Base-by-base conservation (phyloP, 805 yeast genomes). In the Metschnikowia peoriensis region DNA sequence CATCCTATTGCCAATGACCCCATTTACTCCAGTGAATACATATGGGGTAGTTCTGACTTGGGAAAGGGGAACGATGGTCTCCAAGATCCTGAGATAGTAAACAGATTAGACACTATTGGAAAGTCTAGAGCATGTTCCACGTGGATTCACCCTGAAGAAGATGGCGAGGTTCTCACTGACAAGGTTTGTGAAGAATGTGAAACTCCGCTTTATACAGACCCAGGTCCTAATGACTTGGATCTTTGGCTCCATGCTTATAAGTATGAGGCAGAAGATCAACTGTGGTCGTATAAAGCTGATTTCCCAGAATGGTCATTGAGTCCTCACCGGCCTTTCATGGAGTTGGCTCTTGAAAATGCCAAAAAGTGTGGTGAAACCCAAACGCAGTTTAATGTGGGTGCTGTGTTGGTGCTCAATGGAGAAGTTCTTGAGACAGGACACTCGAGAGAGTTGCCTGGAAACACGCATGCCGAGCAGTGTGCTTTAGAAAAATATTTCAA, bases 381-480 rank as follows among this genome's bases (percentile, higher is more conserved):
- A 35, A 88, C 96, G 0, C 97, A 96, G 22, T 93, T 88, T 66
- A 84, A 92, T 57, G 98, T 94, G n/a, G 99, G 99, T 6, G 96
- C 97, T 0, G 84, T 90, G 0, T 72, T 94, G 5, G 93, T 83
- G 0, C 70, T 78, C 50, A 61, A 69, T 47, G 86, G 88, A 38
- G 63, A 79, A 48, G 73, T 93, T 0, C 65, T 94, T n/a, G 77
- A 87, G 7, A 83, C 89, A 0, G 99, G 99, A 0, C 90, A 82
- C 63, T 89, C 98, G 0, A 77, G 98, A 50, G 99, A 94, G 67
- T 72, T 92, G 2, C 88, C 86, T 16, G 99, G 98, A 0, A 94
- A 93, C 68, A 93, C 99, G 0, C 99, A 93, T 67, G 99, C 99
- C 4, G 99, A 94, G 63, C 97, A 94, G 66, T 87, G 96, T 73